Conservation (phyloP, 768 basidiomycete species). For the Pulveroboletus frians region DNA sequence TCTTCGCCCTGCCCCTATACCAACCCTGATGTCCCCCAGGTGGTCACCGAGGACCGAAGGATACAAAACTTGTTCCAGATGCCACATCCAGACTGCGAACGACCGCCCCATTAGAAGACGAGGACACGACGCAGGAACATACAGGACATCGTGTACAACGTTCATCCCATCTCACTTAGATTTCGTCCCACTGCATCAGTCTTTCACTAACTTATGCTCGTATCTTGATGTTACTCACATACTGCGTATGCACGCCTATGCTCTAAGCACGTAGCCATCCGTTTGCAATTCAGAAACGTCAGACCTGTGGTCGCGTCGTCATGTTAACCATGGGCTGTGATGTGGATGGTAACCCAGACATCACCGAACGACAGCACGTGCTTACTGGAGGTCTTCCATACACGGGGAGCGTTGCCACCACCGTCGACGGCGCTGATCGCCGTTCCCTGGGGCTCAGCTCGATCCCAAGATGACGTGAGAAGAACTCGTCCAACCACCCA, state of each 20-base stretch:
- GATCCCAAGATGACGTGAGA: slow-evolving; percentile 42
- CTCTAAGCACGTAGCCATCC: slow-evolving; percentile 4
- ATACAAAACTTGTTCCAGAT: slow-evolving; percentile 36
- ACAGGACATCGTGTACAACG: background rate
- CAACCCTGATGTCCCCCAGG: slow-evolving; percentile 14
- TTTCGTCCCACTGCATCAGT: slow-evolving; percentile 6
- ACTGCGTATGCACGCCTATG: slow-evolving; percentile 12
- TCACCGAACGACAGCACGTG: background rate
- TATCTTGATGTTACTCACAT: slow-evolving; percentile 9
- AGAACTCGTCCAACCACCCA: slow-evolving; percentile 78
- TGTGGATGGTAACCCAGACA: background rate
- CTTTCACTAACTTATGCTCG: slow-evolving; percentile 16
- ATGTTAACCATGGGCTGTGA: slow-evolving; percentile 22
- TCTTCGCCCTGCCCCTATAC: slow-evolving; percentile 9
- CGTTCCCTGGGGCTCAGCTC: slow-evolving; percentile 13
- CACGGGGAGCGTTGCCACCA: background rate
- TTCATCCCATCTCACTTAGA: slow-evolving; percentile 13
- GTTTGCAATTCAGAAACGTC: background rate
- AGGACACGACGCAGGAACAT: background rate
- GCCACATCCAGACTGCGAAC: slow-evolving; percentile 30
- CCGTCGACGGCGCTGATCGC: background rate
- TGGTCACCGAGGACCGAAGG: slow-evolving; percentile 33
- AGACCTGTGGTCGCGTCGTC: slow-evolving; percentile 17
- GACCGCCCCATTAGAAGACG: slow-evolving; percentile 10
- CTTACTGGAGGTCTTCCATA: slow-evolving; percentile 17